Conservation (phyloP, 805 yeast species). For the Candida chilensis region DNA sequence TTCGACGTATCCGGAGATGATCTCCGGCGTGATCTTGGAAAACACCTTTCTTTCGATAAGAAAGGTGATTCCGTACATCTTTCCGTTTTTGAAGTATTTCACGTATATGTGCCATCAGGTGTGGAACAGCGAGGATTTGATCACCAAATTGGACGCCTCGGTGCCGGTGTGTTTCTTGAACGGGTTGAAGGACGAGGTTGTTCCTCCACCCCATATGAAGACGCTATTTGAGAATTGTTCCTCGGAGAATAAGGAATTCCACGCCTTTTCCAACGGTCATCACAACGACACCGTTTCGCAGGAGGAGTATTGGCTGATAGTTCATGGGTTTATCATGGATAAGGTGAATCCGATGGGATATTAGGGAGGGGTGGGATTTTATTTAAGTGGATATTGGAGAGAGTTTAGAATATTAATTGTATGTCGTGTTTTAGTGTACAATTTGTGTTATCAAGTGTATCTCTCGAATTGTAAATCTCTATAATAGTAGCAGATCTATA, state of each 20-base stretch:
- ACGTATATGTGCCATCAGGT: conserved; percentile 61
- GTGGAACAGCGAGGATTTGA: conserved; percentile 72
- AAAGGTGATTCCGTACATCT: conserved; percentile 62
- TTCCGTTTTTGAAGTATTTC: conserved; percentile 55
- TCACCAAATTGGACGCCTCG: conserved; percentile 36
- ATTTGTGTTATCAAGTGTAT: conserved; percentile 34
- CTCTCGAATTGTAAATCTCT: conserved; percentile 32
- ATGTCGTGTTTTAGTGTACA: too few relatives aligned
- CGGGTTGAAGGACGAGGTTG: conserved; percentile 79
- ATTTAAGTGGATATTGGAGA: too few relatives aligned
- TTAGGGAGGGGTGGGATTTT: too few relatives aligned
- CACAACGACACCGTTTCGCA: conserved; percentile 83
- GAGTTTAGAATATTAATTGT: too few relatives aligned
- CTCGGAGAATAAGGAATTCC: conserved; percentile 39
- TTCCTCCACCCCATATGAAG: conserved; percentile 81
- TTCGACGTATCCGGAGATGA: conserved; percentile 36
- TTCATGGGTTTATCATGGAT: conserved; percentile 43
- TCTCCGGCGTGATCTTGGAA: conserved; percentile 68
- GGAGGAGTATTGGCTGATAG: conserved; percentile 68
- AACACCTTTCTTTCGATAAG: conserved; percentile 77
- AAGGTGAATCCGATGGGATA: conserved; percentile 32
- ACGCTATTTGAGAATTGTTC: conserved; percentile 43
- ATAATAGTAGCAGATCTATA: too few relatives aligned
- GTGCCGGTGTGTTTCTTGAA: conserved; percentile 66
- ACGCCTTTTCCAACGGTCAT: conserved; percentile 47